Evolutionary conservation across 148 eudicot species (phyloP).

Genomic region (Rhododendron mucronatum): DNA sequence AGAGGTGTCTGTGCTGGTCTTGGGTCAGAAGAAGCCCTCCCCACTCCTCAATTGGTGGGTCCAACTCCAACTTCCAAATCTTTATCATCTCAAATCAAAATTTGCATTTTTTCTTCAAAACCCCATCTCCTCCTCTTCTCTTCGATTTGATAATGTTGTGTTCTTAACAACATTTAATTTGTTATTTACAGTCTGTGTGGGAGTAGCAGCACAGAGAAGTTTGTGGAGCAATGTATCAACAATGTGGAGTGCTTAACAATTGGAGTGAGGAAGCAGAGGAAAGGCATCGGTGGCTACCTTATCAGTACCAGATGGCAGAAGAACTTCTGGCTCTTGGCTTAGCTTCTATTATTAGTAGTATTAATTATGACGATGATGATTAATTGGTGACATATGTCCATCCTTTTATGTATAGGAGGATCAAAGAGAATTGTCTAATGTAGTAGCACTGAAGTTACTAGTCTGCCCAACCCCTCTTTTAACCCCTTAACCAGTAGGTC

Average conservation of each 20-base stretch:
- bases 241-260: slow-evolving; percentile 83
- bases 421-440: not conserved
- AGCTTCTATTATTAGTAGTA: not conserved
- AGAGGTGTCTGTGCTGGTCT: slow-evolving; percentile 49
- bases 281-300: slow-evolving; percentile 83
- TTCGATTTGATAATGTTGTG: not conserved
- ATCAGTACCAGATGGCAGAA: slow-evolving; percentile 96
- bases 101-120: not conserved
- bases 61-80: not conserved
- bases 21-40: slow-evolving; percentile 20
- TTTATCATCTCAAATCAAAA: not conserved
- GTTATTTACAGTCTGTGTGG: slow-evolving; percentile 55
- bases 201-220: slow-evolving; percentile 61
- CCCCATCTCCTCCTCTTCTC: not conserved
- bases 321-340: slow-evolving; percentile 97
- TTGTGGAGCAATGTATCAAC: slow-evolving; percentile 88
- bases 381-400: not conserved
- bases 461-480: not conserved
- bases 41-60: slow-evolving; percentile 6
- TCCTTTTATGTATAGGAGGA: not conserved
- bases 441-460: not conserved
- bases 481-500: not conserved
- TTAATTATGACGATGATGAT: not conserved
- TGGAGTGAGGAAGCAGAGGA: slow-evolving; percentile 87
- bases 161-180: not conserved